Conservation (phyloP, 768 basidiomycete genomes). For the Galerina marginata region DNA sequence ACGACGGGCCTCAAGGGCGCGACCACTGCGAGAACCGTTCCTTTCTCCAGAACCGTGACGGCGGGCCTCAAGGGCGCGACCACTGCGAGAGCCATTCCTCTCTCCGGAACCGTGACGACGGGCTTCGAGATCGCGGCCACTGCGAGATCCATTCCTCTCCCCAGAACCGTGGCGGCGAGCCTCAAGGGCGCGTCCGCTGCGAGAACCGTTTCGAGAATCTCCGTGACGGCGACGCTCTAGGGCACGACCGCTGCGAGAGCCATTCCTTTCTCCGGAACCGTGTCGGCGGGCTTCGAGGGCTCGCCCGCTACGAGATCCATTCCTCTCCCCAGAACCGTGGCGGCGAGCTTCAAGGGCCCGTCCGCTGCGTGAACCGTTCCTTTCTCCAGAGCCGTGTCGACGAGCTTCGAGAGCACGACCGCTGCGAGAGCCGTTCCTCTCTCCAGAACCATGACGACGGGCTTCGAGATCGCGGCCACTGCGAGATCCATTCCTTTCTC, state of each 20-base stretch:
- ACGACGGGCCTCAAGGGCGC: conserved; percentile 14
- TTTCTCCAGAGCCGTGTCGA: conserved; percentile 18
- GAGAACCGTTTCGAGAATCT: conserved; percentile 9
- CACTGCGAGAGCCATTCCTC: conserved; percentile 8
- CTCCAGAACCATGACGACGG: background rate
- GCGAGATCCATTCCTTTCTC: too few relatives aligned
- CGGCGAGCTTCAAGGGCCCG: conserved; percentile 16
- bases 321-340: conserved; percentile 14
- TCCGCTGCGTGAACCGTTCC: conserved; percentile 6
- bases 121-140: background rate
- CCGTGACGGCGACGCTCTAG: conserved; percentile 19
- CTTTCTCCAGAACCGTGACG: conserved; percentile 9
- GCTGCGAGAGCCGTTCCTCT: conserved; percentile 7
- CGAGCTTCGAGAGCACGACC: conserved; percentile 11
- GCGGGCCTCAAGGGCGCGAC: conserved; percentile 13
- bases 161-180: conserved; percentile 20
- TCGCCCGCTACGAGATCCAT: background rate
- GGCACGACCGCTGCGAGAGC: background rate
- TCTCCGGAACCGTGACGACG: conserved; percentile 17
- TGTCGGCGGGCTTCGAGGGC: too few relatives aligned
- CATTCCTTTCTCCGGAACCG: too few relatives aligned
- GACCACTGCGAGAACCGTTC: conserved; percentile 6
- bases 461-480: too few relatives aligned
- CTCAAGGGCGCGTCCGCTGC: conserved; percentile 11
- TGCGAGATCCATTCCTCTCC: conserved; percentile 8